Conservation (phyloP, 2,329 filamentous ascomycete genomes). For the Penicillium vulpinum region DNA sequence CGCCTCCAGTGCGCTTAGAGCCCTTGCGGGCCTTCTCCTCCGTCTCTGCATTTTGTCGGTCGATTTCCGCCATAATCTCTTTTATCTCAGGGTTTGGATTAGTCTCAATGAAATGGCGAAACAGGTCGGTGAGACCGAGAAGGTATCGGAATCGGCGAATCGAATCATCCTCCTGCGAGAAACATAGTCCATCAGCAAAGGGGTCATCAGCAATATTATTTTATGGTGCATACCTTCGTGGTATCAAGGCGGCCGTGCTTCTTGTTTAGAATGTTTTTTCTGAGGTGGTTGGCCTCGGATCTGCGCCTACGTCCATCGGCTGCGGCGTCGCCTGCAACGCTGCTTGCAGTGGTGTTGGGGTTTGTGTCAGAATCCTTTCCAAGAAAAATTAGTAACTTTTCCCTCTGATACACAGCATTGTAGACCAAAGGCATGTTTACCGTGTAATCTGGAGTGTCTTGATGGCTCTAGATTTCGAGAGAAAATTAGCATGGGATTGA, state of each 20-base stretch:
- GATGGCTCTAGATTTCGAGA: slow-evolving; percentile 42
- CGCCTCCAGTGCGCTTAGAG: slow-evolving; percentile 78
- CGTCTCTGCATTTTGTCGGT: slow-evolving; percentile 81
- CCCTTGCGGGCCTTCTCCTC: slow-evolving; percentile 70
- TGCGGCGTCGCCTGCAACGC: slow-evolving; percentile 72
- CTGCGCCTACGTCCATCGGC: slow-evolving; percentile 80
- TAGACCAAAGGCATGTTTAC: slow-evolving; percentile 35
- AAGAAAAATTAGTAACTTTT: slow-evolving; percentile 3
- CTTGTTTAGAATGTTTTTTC: slow-evolving; percentile 89
- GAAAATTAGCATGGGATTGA: slow-evolving; percentile 12
- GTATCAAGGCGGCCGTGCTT: slow-evolving; percentile 91
- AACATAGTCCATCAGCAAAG: slow-evolving; percentile 15
- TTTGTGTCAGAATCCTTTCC: slow-evolving; percentile 64
- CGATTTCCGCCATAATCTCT: slow-evolving; percentile 90
- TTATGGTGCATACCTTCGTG: slow-evolving; percentile 68
- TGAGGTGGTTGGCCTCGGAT: slow-evolving; percentile 82
- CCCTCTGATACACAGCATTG: neutral
- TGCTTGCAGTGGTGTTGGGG: slow-evolving; percentile 73
- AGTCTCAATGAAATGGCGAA: slow-evolving; percentile 97
- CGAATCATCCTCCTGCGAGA: slow-evolving; percentile 82
- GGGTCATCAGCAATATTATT: neutral
- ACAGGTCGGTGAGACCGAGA: slow-evolving; percentile 90
- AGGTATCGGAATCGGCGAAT: slow-evolving; percentile 93
- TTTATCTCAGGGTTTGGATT: slow-evolving; percentile 95
- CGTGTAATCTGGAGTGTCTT: slow-evolving; percentile 65